Evolutionary conservation across 2,329 filamentous ascomycete species (phyloP), one percentile per base, ranked within the genome.

Genomic region (Colletotrichum tabaci): DNA sequence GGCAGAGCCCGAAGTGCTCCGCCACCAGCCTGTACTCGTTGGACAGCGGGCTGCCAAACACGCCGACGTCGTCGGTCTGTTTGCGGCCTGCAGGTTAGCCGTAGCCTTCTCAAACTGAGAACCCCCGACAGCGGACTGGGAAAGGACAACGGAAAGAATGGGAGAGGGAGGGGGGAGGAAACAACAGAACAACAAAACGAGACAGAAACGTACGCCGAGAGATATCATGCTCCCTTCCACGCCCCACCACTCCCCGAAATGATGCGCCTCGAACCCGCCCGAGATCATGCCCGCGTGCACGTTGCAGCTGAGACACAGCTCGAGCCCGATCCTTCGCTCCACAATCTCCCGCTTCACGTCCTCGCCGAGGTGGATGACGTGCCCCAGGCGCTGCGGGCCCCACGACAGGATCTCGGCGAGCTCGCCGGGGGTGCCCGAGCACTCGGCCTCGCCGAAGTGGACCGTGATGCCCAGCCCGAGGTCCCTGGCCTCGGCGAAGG

Each of bases 31-130:
- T 83, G 80, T 95, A 96, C 79, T 97, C 94, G 75, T 94, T 91
- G 0, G 93, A 95, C 4, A 95, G 81, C 0, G 89, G 86, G 77
- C 92, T 95, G 61, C 91, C 91, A 76, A 96, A 96, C 26, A 96
- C 90, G 2, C 93, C 94, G 12, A 96, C 92, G 76, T 96, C 93
- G 78, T 96, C 94, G 1, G 94, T 96, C 92, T 95, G 72, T 47
- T 53, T 5, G 52, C 44, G 50, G 21, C 66, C 58, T 57, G 47
- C 21, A 8, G 30, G 46, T 61, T 21, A 60, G 64, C 63, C 16
- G 21, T 18, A 13, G 52, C 18, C 52, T 56, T 15, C 23, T 35
- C 30, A 35, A 2, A 44, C 26, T 10, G 30, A 18, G 30, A 35
- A 2, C 30, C 30, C 30, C 10, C 30, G 1, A 35, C 30, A 9